These are phyloP conservation scores for Colletotrichum spaethianum DNA, from an alignment of 2,329 filamentous ascomycete genomes.

Conservation along the genomic window DNA sequence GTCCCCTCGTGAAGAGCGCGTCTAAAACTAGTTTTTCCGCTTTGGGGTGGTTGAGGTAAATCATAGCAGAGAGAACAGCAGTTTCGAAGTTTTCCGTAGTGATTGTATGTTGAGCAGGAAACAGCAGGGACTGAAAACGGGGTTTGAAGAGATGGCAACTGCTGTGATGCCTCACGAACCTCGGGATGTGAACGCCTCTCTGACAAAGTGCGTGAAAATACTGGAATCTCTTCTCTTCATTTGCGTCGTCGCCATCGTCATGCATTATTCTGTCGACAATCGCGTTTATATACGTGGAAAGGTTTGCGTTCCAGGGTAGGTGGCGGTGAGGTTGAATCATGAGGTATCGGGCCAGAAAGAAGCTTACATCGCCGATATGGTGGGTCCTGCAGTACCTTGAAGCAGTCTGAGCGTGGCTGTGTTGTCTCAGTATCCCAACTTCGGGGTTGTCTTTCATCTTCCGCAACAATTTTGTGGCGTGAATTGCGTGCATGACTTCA, in stretches of 20 bases:
- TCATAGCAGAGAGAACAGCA: neutral
- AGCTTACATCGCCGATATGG: neutral
- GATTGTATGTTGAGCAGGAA: neutral
- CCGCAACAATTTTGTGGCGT: neutral
- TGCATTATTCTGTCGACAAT: neutral
- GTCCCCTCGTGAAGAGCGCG: neutral
- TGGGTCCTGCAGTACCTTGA: neutral
- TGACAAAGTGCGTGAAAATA: neutral
- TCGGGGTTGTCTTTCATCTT: conserved; percentile 11
- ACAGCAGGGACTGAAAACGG: neutral
- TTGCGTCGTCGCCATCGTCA: neutral
- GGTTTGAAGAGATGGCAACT: conserved; percentile 4
- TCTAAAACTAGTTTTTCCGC: neutral
- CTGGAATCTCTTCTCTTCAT: neutral
- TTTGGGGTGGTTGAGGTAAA: neutral
- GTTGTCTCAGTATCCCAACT: neutral
- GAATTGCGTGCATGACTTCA: conserved; percentile 5
- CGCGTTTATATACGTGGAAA: conserved; percentile 13
- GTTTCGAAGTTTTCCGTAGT: conserved; percentile 3
- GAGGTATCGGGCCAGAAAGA: conserved; percentile 15
- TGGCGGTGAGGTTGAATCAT: neutral
- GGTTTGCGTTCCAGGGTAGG: conserved; percentile 10
- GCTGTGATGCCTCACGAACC: neutral
- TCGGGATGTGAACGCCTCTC: neutral
- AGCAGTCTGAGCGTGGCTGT: neutral